Evolutionary conservation across 2,329 filamentous ascomycete genomes (phyloP).

Genomic region (Phaeosphaeriaceae sp.): DNA sequence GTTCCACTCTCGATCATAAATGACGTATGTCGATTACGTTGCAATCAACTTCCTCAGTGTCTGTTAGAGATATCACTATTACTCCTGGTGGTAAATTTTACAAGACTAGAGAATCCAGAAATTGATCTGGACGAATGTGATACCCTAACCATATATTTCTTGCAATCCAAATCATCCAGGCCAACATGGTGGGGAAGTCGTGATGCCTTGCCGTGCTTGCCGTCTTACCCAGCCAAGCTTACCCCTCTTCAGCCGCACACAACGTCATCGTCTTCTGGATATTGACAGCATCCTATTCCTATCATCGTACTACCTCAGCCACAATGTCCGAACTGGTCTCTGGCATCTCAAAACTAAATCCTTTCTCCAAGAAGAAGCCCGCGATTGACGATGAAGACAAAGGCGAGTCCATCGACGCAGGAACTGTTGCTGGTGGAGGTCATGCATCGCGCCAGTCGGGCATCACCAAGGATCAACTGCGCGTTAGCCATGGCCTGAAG

Average conservation of each 20-base stretch:
- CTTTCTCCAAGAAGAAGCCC: constrained; percentile 33
- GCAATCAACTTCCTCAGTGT: too few species aligned
- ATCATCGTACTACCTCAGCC: constrained; percentile 1
- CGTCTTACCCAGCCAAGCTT: constrained; percentile 4
- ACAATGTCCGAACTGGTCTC: constrained; percentile 45
- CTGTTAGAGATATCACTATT: too few species aligned
- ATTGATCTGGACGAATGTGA: too few species aligned
- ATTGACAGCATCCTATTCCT: neutral
- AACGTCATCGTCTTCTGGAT: neutral
- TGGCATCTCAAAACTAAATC: constrained; percentile 41
- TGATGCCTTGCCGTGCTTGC: neutral
- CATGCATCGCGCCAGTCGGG: constrained; percentile 58
- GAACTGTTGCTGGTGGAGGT: constrained; percentile 64
- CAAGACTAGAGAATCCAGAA: too few species aligned
- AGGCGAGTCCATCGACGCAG: constrained; percentile 59
- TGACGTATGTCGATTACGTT: too few species aligned
- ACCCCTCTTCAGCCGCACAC: constrained; percentile 6
- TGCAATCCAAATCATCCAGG: too few species aligned
- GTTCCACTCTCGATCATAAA: too few species aligned
- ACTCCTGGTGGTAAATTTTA: too few species aligned
- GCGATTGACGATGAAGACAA: constrained; percentile 58
- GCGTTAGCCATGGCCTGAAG: constrained; percentile 65
- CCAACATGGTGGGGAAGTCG: neutral
- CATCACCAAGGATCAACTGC: constrained; percentile 61
- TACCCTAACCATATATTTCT: too few species aligned